phyloP scores from a whole-genome alignment of 177 flowering plant species.

The Tripterygium wilfordii region DNA sequence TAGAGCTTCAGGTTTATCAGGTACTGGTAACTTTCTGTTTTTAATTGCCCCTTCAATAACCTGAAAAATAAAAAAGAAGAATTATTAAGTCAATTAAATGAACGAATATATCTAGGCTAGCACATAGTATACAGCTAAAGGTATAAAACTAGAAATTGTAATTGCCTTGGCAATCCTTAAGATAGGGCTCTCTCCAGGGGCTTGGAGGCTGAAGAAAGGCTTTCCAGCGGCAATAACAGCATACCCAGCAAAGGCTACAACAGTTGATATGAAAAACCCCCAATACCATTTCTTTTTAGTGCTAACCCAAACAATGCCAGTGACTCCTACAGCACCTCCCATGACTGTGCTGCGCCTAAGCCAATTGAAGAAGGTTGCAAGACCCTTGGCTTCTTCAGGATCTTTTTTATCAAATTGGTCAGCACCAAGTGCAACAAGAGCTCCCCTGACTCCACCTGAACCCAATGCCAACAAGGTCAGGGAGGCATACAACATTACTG shows the following conservation, averaged over 20 bases:
- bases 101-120: neutral
- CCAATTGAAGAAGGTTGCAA: slow-evolving; percentile 27
- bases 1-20: neutral
- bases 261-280: slow-evolving; percentile 32
- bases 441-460: slow-evolving; percentile 24
- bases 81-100: no score
- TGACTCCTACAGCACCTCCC: slow-evolving; percentile 30
- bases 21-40: neutral
- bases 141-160: neutral
- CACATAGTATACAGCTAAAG: neutral
- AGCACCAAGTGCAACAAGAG: slow-evolving; percentile 28
- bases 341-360: slow-evolving; percentile 9
- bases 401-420: slow-evolving; percentile 23
- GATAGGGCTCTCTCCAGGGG: slow-evolving; percentile 16
- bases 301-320: slow-evolving; percentile 38
- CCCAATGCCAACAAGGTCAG: slow-evolving; percentile 20
- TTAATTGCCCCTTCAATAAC: neutral
- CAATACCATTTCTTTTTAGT: slow-evolving; percentile 38
- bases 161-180: neutral
- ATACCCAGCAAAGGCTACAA: slow-evolving; percentile 17
- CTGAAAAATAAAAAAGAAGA: no score
- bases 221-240: slow-evolving; percentile 17
- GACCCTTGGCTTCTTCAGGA: slow-evolving; percentile 11
- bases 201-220: slow-evolving; percentile 15
- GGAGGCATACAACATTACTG: slow-evolving; percentile 12